Conservation (phyloP, 2,329 filamentous ascomycete species). For the Phyllosticta capitalensis region DNA sequence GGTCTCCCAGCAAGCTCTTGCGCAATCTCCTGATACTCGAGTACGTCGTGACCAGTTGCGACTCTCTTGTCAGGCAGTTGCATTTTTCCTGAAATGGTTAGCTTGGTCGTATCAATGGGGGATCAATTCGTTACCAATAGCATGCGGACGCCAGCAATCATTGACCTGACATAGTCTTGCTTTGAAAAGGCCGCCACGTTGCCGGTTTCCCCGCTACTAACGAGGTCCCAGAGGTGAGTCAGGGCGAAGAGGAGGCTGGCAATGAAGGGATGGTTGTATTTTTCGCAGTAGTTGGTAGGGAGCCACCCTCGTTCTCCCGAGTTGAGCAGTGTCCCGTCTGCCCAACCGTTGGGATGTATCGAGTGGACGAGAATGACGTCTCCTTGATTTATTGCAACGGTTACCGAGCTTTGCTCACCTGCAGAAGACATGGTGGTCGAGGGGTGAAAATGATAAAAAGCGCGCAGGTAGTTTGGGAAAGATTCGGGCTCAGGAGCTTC, state of each 20-base stretch:
- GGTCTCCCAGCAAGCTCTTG: constrained; percentile 79
- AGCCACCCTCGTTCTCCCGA: constrained; percentile 89
- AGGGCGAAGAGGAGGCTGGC: constrained; percentile 74
- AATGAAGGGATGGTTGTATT: constrained; percentile 85
- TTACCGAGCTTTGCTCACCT: constrained; percentile 57
- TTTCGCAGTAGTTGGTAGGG: constrained; percentile 95
- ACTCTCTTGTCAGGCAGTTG: constrained; percentile 77
- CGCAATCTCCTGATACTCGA: constrained; percentile 69
- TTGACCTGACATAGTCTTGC: constrained; percentile 87
- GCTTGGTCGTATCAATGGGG: not conserved
- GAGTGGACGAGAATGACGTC: constrained; percentile 93
- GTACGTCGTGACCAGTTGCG: constrained; percentile 62
- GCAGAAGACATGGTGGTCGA: constrained; percentile 66
- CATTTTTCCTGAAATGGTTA: constrained; percentile 60
- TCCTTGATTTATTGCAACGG: constrained; percentile 76
- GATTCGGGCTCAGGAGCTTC: constrained; percentile 43
- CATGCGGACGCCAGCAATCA: constrained; percentile 87
- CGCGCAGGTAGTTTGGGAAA: constrained; percentile 90
- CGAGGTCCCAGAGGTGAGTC: constrained; percentile 84
- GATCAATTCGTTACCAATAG: constrained; percentile 57
- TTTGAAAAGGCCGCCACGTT: constrained; percentile 74
- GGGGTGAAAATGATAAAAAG: constrained; percentile 87
- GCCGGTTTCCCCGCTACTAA: constrained; percentile 66
- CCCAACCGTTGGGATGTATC: constrained; percentile 97
- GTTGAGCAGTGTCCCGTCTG: constrained; percentile 81